Conservation (phyloP, 2,329 filamentous ascomycete species). For the Pseudogymnoascus pannorum region DNA sequence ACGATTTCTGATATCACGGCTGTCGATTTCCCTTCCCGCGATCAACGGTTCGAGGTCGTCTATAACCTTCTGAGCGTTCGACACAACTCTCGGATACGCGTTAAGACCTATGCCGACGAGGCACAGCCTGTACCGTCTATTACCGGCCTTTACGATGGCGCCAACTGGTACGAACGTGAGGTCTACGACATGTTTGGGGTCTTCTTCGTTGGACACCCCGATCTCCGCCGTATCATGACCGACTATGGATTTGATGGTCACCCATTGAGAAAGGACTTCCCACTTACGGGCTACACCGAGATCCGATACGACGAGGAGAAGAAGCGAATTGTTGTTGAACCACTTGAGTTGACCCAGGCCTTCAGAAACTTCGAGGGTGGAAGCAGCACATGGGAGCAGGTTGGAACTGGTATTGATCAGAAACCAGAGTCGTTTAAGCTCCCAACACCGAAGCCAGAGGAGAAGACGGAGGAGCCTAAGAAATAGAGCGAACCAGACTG, state of each 20-base stretch:
- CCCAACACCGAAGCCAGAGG: constrained; percentile 90
- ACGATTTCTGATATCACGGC: constrained; percentile 88
- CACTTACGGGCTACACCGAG: constrained; percentile 95
- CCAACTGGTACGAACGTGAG: constrained; percentile 98
- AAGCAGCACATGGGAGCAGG: constrained; percentile 63
- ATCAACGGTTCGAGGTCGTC: constrained; percentile 94
- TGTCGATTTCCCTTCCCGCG: constrained; percentile 90
- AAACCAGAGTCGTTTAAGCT: constrained; percentile 88
- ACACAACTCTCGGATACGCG: constrained; percentile 91
- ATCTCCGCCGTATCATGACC: constrained; percentile 96
- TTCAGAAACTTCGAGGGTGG: constrained; percentile 98
- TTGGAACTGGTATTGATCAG: constrained; percentile 64
- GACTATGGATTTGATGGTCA: constrained; percentile 99
- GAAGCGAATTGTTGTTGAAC: constrained; percentile 98
- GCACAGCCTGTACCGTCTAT: constrained; percentile 87
- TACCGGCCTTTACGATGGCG: constrained; percentile 80
- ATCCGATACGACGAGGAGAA: constrained; percentile 98
- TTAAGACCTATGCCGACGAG: constrained; percentile 99
- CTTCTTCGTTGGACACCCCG: constrained; percentile 92
- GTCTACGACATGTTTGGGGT: constrained; percentile 97
- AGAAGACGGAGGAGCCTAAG: constrained; percentile 84
- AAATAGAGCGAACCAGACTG: constrained; percentile 49
- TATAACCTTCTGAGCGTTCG: constrained; percentile 96
- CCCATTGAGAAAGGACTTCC: constrained; percentile 95
- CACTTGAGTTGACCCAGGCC: constrained; percentile 92